Base-by-base conservation (phyloP, 2,329 filamentous ascomycete genomes). In the Juglanconis sp. region DNA sequence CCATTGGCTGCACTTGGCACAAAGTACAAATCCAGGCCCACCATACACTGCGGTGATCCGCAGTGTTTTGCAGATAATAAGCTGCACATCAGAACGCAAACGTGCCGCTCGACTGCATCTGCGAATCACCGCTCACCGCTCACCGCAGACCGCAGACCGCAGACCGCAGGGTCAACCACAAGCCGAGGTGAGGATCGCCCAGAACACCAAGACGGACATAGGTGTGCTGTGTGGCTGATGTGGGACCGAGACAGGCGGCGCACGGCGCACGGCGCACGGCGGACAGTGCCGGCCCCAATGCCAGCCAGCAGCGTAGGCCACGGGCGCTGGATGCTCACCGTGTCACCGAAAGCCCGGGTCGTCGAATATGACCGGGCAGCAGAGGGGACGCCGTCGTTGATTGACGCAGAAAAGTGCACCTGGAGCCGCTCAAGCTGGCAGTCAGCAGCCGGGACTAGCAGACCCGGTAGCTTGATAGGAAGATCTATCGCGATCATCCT, bases 401-500 rank as follows among this genome's bases (percentile, higher is more conserved):
- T 5, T 10, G 38, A 42, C 38, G 38, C 38, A 42, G 38, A 42
- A 24, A 24, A 46, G 36, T 31, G 24, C 48, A 59, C 34, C 31
- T 10, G 11, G 38, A 51, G 48, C 48, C 48, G 50, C 53, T 57
- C 44, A 56, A 48, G 56, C 42, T 59, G 24, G 17, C 53, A 44
- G 57, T 53, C 57, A 60, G 53, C 34, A 60, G 57, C 61, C 61
- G 58, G 52, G 51, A 35, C 44, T 56, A 47, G 61, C 59, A 55
- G 52, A 49, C 42, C 52, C 42, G 34, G 52, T 24, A 53, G 32
- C 49, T 44, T 49, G 58, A 51, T 40, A 35, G 52, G 55, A 50
- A 61, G 47, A 24, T 47, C n/a, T 50, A 32, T 51, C 35, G 51
- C 44, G 24, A 44, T 47, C 42, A 57, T 62, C 60, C 53, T 32